phyloP scores from a whole-genome alignment of 805 yeast genomes.

The Crinitomyces ghanaensis region DNA sequence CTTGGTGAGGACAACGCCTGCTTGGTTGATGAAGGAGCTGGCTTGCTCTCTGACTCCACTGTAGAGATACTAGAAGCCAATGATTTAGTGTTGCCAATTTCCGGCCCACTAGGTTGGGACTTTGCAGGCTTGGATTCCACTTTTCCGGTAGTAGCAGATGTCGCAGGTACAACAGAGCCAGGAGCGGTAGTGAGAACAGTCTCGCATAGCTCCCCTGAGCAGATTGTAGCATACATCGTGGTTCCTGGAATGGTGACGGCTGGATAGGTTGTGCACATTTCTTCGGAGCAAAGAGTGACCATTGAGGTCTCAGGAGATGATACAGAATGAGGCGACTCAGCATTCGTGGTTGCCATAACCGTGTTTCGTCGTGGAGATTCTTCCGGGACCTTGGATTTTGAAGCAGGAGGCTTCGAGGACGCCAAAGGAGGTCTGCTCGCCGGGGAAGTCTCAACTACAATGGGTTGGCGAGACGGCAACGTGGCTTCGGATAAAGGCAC shows the following conservation, averaged over 20 bases:
- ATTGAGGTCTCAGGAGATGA: not conserved
- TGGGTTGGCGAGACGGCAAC: too few relatives aligned
- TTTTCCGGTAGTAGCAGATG: not conserved
- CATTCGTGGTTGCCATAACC: too few relatives aligned
- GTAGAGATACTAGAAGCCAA: not conserved
- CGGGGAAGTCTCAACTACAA: too few relatives aligned
- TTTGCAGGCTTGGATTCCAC: not conserved
- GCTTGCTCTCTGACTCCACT: not conserved
- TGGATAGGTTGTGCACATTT: not conserved
- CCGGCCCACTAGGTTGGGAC: too few relatives aligned
- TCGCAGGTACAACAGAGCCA: not conserved
- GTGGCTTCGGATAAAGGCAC: too few relatives aligned
- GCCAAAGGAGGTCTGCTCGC: too few relatives aligned
- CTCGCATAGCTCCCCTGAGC: constrained; percentile 1
- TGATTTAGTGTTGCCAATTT: not conserved
- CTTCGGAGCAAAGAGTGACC: constrained; percentile 1
- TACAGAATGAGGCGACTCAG: not conserved
- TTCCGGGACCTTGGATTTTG: too few relatives aligned
- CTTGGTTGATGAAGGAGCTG: too few relatives aligned
- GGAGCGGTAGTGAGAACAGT: constrained; percentile 1
- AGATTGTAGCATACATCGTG: not conserved
- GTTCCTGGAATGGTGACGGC: not conserved
- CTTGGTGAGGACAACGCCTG: too few relatives aligned
- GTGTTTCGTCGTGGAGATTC: too few relatives aligned
- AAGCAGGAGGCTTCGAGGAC: too few relatives aligned